Percentiles rank a stretch among this genome's conserved stretches.
Evolutionary conservation across 495 filamentous ascomycete species (phyloP).

Genomic region (Parachaetomium inaequale): DNA sequence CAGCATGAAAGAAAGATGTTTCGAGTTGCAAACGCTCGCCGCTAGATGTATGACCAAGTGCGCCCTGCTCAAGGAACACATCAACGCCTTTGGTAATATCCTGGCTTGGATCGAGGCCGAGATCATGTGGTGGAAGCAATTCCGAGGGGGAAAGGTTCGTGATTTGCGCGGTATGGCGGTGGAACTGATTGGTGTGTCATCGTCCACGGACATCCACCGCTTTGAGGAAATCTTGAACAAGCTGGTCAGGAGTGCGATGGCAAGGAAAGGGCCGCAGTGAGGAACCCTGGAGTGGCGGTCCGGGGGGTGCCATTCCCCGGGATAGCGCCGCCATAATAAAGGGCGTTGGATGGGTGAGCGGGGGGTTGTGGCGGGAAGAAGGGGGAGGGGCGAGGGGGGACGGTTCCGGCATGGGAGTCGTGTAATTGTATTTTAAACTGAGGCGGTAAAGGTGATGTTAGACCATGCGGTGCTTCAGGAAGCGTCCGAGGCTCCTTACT

Average conservation of each 20-base stretch:
- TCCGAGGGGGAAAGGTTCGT: background rate
- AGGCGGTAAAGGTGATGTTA: too few relatives aligned
- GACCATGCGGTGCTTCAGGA: too few relatives aligned
- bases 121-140: background rate
- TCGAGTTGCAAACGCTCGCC: background rate
- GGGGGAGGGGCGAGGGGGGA: too few relatives aligned
- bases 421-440: too few relatives aligned
- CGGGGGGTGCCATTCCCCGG: too few relatives aligned
- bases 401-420: too few relatives aligned
- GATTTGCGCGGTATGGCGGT: background rate
- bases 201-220: background rate
- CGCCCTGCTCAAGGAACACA: background rate
- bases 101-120: background rate
- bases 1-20: background rate
- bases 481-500: too few relatives aligned
- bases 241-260: background rate
- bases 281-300: background rate
- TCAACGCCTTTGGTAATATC: background rate
- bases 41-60: background rate
- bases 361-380: too few relatives aligned
- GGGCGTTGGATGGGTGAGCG: background rate
- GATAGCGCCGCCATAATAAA: too few relatives aligned
- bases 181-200: background rate
- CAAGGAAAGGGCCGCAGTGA: background rate
- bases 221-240: background rate